A percentile compares a stretch with the other conserved stretches of the same genome.
These are phyloP conservation scores for Pestalotiopsis sp. DNA, from an alignment of 2,329 filamentous ascomycete species.

Conservation along the genomic window DNA sequence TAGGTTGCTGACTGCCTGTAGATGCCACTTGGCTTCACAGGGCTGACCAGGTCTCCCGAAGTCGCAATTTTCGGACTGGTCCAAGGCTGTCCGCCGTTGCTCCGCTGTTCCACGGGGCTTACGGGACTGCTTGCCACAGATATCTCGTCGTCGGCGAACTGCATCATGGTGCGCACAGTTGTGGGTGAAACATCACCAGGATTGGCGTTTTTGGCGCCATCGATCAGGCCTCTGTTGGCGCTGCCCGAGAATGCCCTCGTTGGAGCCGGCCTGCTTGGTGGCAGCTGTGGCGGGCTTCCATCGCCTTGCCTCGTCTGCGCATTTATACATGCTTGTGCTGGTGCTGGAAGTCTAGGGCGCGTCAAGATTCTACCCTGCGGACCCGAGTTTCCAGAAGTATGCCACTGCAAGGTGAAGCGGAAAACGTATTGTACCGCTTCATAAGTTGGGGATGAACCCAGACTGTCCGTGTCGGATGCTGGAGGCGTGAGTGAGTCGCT, in stretches of 20 bases:
- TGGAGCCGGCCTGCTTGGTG: constrained; percentile 41
- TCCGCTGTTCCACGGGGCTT: constrained; percentile 21
- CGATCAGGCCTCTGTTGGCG: constrained; percentile 47
- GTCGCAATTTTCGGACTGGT: constrained; percentile 20
- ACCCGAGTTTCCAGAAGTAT: constrained; percentile 53
- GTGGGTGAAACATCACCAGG: constrained; percentile 35
- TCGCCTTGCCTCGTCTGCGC: constrained; percentile 20
- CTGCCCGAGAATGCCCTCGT: constrained; percentile 53
- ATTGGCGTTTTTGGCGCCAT: constrained; percentile 53
- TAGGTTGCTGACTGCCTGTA: constrained; percentile 58
- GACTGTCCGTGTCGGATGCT: constrained; percentile 54
- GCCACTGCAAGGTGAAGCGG: constrained; percentile 74
- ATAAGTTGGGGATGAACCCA: constrained; percentile 56
- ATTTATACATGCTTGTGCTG: constrained; percentile 67
- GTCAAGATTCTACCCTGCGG: constrained; percentile 65
- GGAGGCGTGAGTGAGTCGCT: constrained; percentile 34
- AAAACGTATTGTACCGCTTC: constrained; percentile 67
- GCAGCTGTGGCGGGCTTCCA: constrained; percentile 40
- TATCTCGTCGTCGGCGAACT: constrained; percentile 23
- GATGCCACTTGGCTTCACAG: constrained; percentile 48
- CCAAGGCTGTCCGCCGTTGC: constrained; percentile 24
- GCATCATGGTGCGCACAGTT: constrained; percentile 24
- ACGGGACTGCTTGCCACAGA: constrained; percentile 23
- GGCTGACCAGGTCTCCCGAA: constrained; percentile 40
- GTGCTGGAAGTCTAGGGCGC: constrained; percentile 69